phyloP scores from a whole-genome alignment of 2,329 filamentous ascomycete species.

The Coniochaeta pulveracea region DNA sequence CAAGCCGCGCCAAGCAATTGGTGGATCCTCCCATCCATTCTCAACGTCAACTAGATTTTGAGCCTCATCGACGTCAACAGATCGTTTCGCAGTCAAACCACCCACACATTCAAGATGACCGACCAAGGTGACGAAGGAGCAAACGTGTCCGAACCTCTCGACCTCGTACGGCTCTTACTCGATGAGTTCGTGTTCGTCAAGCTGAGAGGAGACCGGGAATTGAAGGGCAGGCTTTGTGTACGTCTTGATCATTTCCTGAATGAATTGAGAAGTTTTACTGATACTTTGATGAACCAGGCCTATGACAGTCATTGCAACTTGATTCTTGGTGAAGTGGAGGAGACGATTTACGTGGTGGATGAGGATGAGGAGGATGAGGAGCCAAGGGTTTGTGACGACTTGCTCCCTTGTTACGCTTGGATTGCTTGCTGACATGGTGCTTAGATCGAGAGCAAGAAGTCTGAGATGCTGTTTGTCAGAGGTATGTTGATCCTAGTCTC shows the following conservation, averaged over 20 bases:
- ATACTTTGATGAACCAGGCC: slow-evolving; percentile 48
- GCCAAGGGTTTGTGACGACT: not conserved
- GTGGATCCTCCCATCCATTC: too few relatives aligned
- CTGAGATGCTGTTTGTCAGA: slow-evolving; percentile 97
- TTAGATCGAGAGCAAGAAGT: slow-evolving; percentile 96
- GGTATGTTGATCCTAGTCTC: slow-evolving; percentile 48
- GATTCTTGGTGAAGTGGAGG: slow-evolving; percentile 89
- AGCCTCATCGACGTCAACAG: too few relatives aligned
- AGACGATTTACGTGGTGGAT: slow-evolving; percentile 87
- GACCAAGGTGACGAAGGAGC: slow-evolving; percentile 65
- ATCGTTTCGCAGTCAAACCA: too few relatives aligned
- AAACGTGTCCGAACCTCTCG: slow-evolving; percentile 81
- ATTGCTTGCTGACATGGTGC: slow-evolving; percentile 4
- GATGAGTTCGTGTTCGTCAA: slow-evolving; percentile 98
- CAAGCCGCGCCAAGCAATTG: too few relatives aligned
- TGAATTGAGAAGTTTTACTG: not conserved
- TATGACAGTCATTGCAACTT: slow-evolving; percentile 99
- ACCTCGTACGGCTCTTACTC: slow-evolving; percentile 85
- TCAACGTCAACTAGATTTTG: too few relatives aligned
- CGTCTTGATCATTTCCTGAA: slow-evolving; percentile 21
- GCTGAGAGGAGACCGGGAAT: slow-evolving; percentile 85
- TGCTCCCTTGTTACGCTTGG: not conserved
- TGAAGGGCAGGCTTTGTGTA: slow-evolving; percentile 92
- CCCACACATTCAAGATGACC: slow-evolving; percentile 59
- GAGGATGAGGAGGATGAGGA: slow-evolving; percentile 64